phyloP scores from a whole-genome alignment of 805 yeast species.

The Yarrowia alimentaria region DNA sequence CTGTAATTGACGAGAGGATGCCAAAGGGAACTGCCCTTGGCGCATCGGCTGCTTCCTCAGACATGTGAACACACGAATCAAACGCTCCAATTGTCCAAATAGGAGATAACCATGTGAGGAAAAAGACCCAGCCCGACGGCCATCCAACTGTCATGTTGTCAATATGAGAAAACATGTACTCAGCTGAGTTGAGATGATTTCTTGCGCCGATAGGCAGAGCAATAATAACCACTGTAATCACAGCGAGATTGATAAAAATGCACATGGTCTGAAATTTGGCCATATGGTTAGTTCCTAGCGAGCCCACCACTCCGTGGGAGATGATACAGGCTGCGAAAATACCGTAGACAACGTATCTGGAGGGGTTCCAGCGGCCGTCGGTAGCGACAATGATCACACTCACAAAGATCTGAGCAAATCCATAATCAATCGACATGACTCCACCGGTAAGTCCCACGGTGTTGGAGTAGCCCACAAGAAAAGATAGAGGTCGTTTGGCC shows the following conservation, averaged over 20 bases:
- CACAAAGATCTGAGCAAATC: conserved; percentile 60
- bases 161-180: conserved; percentile 54
- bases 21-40: conserved; percentile 64
- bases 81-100: conserved; percentile 79
- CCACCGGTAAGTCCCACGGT: conserved; percentile 66
- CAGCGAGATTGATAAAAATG: conserved; percentile 51
- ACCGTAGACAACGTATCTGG: conserved; percentile 58
- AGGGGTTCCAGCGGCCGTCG: conserved; percentile 56
- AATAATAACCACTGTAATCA: conserved; percentile 49
- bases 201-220: conserved; percentile 33
- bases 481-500: conserved; percentile 53
- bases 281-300: conserved; percentile 54
- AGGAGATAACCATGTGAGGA: conserved; percentile 59
- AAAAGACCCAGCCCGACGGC: conserved; percentile 58
- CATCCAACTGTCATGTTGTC: conserved; percentile 51
- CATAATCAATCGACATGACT: conserved; percentile 65
- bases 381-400: conserved; percentile 41
- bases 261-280: conserved; percentile 62
- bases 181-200: conserved; percentile 47
- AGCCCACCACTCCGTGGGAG: conserved; percentile 53
- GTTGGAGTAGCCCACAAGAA: conserved; percentile 64
- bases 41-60: conserved; percentile 57
- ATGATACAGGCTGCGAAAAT: conserved; percentile 62
- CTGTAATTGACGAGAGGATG: conserved; percentile 54
- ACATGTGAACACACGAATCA: conserved; percentile 64